A percentile compares a stretch with the other conserved stretches of the same genome.
phyloP scores from a whole-genome alignment of 1,139 yeast species.

The Candida freyschussii region DNA sequence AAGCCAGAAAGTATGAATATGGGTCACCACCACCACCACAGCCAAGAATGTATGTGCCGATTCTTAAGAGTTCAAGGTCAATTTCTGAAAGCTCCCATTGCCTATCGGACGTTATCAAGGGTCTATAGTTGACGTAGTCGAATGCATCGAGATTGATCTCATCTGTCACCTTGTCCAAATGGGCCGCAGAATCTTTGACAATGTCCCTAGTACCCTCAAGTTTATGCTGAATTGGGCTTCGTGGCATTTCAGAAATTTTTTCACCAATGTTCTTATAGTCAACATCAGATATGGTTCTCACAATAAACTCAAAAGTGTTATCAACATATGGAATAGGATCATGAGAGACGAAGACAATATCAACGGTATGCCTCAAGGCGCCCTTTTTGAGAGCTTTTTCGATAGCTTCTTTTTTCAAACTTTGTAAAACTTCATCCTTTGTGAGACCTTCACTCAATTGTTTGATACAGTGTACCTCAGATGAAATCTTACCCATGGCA shows the following conservation, averaged over 20 bases:
- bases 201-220: slow-evolving; percentile 13
- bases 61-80: slow-evolving; percentile 37
- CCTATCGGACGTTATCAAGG: slow-evolving; percentile 31
- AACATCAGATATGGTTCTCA: slow-evolving; percentile 38
- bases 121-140: slow-evolving; percentile 31
- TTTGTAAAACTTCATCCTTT: slow-evolving; percentile 27
- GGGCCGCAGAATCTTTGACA: slow-evolving; percentile 12
- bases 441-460: slow-evolving; percentile 8
- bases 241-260: not conserved
- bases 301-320: slow-evolving; percentile 31
- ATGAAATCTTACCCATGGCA: slow-evolving; percentile 38
- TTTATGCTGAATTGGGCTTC: too few species aligned
- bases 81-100: slow-evolving; percentile 39
- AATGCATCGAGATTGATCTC: slow-evolving; percentile 15
- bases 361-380: slow-evolving; percentile 29
- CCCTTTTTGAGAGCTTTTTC: slow-evolving; percentile 26
- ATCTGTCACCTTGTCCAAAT: slow-evolving; percentile 5
- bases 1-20: slow-evolving; percentile 33
- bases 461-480: slow-evolving; percentile 22
- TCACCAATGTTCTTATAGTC: slow-evolving; percentile 29
- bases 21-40: slow-evolving; percentile 51
- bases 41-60: slow-evolving; percentile 42
- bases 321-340: slow-evolving; percentile 40
- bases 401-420: slow-evolving; percentile 26
- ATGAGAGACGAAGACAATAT: slow-evolving; percentile 30